Evolutionary conservation across 2,329 filamentous ascomycete genomes (phyloP).

Genomic region (Aplosporella prunicola): DNA sequence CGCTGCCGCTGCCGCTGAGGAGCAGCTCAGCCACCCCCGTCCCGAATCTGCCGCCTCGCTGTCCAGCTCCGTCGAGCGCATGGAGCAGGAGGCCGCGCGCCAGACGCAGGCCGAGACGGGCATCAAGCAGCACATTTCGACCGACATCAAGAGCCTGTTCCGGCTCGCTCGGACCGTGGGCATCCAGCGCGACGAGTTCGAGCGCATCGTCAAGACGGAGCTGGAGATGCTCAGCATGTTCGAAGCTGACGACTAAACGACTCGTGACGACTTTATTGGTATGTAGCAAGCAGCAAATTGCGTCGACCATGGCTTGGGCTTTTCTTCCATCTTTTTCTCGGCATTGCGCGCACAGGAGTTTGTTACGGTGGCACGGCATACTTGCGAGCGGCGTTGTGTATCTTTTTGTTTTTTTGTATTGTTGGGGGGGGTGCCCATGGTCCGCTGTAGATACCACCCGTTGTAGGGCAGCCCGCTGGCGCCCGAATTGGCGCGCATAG

Average conservation of each 20-base stretch:
- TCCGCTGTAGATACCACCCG: constrained; percentile 4
- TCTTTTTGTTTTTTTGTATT: background rate
- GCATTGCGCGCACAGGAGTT: constrained; percentile 5
- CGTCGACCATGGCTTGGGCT: no score
- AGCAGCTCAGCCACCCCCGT: constrained; percentile 10
- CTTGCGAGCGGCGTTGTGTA: background rate
- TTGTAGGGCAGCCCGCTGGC: constrained; percentile 6
- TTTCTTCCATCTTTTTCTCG: no score
- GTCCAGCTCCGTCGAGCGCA: constrained; percentile 45
- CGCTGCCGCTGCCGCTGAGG: background rate
- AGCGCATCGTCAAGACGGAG: constrained; percentile 60
- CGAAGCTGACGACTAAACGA: constrained; percentile 48
- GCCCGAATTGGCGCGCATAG: no score
- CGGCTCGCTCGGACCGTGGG: constrained; percentile 60
- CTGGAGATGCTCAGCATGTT: constrained; percentile 60
- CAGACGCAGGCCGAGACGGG: constrained; percentile 59
- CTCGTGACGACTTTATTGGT: no score
- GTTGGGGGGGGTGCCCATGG: constrained; percentile 1
- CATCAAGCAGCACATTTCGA: constrained; percentile 69
- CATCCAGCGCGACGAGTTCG: constrained; percentile 67
- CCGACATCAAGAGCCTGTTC: constrained; percentile 68
- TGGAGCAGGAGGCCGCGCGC: constrained; percentile 47
- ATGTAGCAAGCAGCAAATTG: no score
- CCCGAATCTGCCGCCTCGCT: constrained; percentile 30
- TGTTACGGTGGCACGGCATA: no score